phyloP scores from a whole-genome alignment of 1,139 yeast species.

The Casaregolazyma suthepensis region DNA sequence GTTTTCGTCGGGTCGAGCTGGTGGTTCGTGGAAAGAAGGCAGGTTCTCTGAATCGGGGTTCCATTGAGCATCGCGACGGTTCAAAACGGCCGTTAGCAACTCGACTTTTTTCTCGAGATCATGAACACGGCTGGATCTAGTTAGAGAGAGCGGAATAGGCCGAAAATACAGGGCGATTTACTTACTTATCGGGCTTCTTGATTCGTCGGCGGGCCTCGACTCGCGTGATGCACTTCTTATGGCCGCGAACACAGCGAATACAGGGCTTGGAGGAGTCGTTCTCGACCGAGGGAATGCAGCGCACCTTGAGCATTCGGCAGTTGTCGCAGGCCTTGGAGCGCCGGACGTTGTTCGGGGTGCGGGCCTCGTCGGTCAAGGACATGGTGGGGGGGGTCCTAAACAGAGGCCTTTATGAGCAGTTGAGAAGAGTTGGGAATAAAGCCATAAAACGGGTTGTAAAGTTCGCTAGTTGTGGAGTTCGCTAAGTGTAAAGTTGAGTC shows the following conservation, averaged over 20 bases:
- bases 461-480: no score
- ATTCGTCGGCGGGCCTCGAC: constrained; percentile 54
- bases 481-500: no score
- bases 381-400: background rate
- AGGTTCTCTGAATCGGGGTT: background rate
- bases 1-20: background rate
- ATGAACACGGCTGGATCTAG: constrained; percentile 28
- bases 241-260: constrained; percentile 61
- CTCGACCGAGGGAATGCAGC: constrained; percentile 69
- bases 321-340: constrained; percentile 66
- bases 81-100: constrained; percentile 26
- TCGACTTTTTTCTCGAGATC: constrained; percentile 34
- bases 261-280: constrained; percentile 60
- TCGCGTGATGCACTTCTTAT: constrained; percentile 63
- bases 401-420: no score
- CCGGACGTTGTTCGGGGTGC: constrained; percentile 18
- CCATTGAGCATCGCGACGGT: constrained; percentile 1
- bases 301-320: constrained; percentile 75
- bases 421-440: no score
- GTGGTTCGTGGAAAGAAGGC: background rate
- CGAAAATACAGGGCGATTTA: background rate
- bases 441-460: no score
- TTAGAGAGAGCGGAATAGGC: background rate
- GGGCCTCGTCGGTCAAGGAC: constrained; percentile 1
- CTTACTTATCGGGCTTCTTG: constrained; percentile 28